Evolutionary conservation across 768 basidiomycete species (phyloP).

Genomic region (Termitomyces sp.): DNA sequence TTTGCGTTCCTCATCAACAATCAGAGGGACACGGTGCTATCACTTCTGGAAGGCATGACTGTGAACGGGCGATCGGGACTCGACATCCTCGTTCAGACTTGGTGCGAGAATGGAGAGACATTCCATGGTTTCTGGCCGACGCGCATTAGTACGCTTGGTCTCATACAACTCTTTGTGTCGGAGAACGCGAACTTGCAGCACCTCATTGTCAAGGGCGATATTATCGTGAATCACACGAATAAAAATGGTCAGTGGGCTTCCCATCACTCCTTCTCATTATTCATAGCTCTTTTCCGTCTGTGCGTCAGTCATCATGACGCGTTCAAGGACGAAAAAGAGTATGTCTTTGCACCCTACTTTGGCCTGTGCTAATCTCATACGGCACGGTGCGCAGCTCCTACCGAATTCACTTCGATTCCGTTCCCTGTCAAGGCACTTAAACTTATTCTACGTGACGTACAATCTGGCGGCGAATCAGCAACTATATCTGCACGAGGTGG

Average conservation of each 20-base stretch:
- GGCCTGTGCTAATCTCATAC: constrained; percentile 10
- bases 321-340: constrained; percentile 87
- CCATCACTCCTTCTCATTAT: background rate
- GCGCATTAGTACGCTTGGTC: constrained; percentile 78
- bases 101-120: constrained; percentile 93
- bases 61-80: constrained; percentile 63
- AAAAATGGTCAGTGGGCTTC: constrained; percentile 62
- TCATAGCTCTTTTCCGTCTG: constrained; percentile 19
- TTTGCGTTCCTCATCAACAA: constrained; percentile 92
- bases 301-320: constrained; percentile 87
- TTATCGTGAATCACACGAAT: constrained; percentile 79
- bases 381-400: constrained; percentile 56
- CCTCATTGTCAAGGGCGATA: constrained; percentile 85
- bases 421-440: constrained; percentile 95
- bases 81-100: constrained; percentile 86
- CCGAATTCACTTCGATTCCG: constrained; percentile 78
- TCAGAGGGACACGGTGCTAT: constrained; percentile 76
- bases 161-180: constrained; percentile 69
- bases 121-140: constrained; percentile 96
- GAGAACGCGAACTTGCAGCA: constrained; percentile 63
- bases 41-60: constrained; percentile 66
- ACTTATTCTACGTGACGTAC: constrained; percentile 79
- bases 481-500: constrained; percentile 53
- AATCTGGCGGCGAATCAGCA: constrained; percentile 72
- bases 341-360: constrained; percentile 25